Base-by-base conservation (phyloP, 805 yeast genomes). In the Grigorovia humatica region DNA sequence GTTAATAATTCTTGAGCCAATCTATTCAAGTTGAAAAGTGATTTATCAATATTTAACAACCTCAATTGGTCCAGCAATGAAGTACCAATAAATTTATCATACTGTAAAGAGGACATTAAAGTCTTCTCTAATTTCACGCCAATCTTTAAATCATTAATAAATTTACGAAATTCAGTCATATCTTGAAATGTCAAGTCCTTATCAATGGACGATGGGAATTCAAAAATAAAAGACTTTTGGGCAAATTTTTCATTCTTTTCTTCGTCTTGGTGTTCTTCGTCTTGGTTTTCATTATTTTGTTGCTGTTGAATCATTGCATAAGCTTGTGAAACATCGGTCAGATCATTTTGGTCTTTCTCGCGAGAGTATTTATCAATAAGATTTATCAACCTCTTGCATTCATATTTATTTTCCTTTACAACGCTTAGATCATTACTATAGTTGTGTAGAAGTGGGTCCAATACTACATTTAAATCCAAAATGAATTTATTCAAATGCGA, bases 1-100 rank as follows among this genome's bases (percentile, higher is more conserved):
- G 51, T 52, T 2, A 68, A 44, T 46, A 68, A 44, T 23, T 54
- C 55, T 50, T 70, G 72, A 1, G 72, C 72, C 29, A 70, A 53
- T 38, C 64, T 59, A 49, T 70, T 70, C n/a, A 65, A 42, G 40
- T 67, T 66, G 15, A 52, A 59, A 3, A 61, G 54, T 0, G 72
- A 63, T 0, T 54, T 56, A 47, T 67, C 70, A 38, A 68, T 54
- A 29, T 58, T 56, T 32, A 50, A 43, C 12, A 47, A 44, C 46
- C 52, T 64, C 11, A 70, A 52, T 54, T 64, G 64, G 5, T 55
- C 49, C 7, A 60, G 35, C 27, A 70, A 54, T 23, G 51, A 51
- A 17, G 56, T 58, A 23, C 71, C 66, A 6, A 59, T 47, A 50
- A 70, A 69, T 52, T 64, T 49, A 18, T 43, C 58, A 38, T 55